Evolutionary conservation across 345 rosid species (phyloP), one percentile per base, ranked within the genome.

Genomic region (thale cress (Arabidopsis thaliana)): DNA sequence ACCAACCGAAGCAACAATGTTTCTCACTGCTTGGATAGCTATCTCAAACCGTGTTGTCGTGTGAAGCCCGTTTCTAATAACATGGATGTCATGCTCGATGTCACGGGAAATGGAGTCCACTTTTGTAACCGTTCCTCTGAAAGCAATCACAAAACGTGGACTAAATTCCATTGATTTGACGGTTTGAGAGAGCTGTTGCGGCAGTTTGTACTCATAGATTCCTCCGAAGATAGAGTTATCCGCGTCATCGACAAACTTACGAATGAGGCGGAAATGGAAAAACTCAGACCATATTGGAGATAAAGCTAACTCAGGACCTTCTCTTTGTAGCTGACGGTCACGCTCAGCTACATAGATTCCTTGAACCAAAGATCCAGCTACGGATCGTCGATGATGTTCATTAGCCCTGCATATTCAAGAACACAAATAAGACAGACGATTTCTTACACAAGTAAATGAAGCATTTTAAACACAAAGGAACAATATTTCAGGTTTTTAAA

Each of bases 211-310:
- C 79, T 92, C 94, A 13, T 84, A 95, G 45, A 95, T 78, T 52
- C 94, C 94, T 63, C 97, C 99, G 25, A 95, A 90, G 8, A 87
- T 83, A 69, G 93, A 90, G 71, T 76, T 85, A 73, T 90, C 99
- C 13, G 67, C 85, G 33, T 91, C 86, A 34, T 95, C 97, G 1
- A 87, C 84, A 23, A 93, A 94, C 55, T 80, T 78, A 34, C 81
- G 85, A 59, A 83, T 73, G 76, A 89, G 77, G 49, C 56, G 77
- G 61, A 93, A 95, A 65, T 87, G 81, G 63, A 90, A 90, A 80
- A 87, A 89, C 80, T 86, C 89, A 85, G 97, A 93, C 99, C 99
- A 95, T 12, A 84, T 80, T 34, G 90, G 83, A 73, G 93, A 96
- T 9, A 91, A 72, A 60, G 93, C 93, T 36, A 56, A 8, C 61